A percentile compares a stretch with the other conserved stretches of the same genome.
Conservation (phyloP, 345 rosid species). For the Eucalyptus cloeziana region DNA sequence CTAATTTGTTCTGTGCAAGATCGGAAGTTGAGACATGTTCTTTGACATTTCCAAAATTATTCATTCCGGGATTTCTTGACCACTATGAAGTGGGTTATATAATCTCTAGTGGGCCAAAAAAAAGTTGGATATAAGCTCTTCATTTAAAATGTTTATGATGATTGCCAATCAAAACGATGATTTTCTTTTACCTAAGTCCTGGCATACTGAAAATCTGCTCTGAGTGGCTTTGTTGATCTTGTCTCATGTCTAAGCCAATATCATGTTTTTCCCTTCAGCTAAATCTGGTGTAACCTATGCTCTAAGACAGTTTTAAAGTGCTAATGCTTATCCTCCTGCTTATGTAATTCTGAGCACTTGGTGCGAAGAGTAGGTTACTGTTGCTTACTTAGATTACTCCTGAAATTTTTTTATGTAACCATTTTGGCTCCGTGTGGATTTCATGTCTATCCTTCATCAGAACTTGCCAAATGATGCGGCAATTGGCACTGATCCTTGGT, state of each 20-base stretch:
- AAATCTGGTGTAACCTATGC: background rate
- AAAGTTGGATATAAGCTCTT: background rate
- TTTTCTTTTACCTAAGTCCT: background rate
- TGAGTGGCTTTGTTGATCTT: background rate
- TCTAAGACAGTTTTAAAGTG: background rate
- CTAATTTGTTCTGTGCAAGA: background rate
- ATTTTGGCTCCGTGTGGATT: background rate
- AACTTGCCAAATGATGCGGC: constrained; percentile 57
- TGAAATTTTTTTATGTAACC: background rate
- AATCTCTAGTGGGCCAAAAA: background rate
- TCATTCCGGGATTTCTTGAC: background rate
- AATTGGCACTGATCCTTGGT: constrained; percentile 82
- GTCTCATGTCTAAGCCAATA: background rate
- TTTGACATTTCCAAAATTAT: background rate
- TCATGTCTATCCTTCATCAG: constrained; percentile 22
- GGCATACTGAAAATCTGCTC: background rate
- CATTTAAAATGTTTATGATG: background rate
- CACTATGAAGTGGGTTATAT: background rate
- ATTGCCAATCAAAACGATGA: background rate
- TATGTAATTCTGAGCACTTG: background rate
- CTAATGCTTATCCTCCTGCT: background rate
- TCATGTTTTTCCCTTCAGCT: background rate
- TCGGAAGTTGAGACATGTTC: background rate
- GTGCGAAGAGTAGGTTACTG: background rate
- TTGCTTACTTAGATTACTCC: background rate